phyloP scores from a whole-genome alignment of 768 basidiomycete genomes.

The Porphyrellus cyaneotinctus region DNA sequence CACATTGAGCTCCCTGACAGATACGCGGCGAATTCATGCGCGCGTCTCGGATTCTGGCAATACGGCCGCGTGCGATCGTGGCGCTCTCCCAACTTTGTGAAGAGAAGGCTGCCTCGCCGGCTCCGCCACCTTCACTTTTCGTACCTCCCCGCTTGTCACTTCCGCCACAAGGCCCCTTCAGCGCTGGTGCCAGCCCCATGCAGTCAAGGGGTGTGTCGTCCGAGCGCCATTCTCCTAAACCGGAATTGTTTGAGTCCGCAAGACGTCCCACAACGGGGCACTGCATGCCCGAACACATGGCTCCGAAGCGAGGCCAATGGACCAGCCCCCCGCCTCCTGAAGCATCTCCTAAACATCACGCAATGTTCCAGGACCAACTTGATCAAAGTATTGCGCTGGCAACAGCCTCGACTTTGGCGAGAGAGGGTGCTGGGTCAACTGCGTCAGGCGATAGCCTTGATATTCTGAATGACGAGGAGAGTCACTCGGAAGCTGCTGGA shows the following conservation, averaged over 20 bases:
- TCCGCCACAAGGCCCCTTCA: slow-evolving; percentile 70
- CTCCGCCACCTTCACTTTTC: slow-evolving; percentile 40
- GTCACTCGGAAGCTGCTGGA: slow-evolving; percentile 53
- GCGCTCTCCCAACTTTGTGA: slow-evolving; percentile 89
- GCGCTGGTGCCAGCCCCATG: slow-evolving; percentile 58
- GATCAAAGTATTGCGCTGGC: slow-evolving; percentile 65
- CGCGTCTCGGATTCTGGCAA: slow-evolving; percentile 78
- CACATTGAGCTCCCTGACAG: slow-evolving; percentile 39
- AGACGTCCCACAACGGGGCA: slow-evolving; percentile 30
- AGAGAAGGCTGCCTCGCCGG: slow-evolving; percentile 62
- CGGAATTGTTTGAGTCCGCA: slow-evolving; percentile 44
- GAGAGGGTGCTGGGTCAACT: slow-evolving; percentile 49
- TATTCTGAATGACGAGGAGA: slow-evolving; percentile 62
- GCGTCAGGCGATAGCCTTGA: slow-evolving; percentile 60
- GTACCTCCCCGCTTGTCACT: slow-evolving; percentile 42
- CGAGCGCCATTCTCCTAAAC: slow-evolving; percentile 51
- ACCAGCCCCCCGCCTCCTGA: slow-evolving; percentile 81
- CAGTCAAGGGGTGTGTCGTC: slow-evolving; percentile 42
- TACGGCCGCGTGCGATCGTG: slow-evolving; percentile 73
- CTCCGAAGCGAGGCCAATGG: slow-evolving; percentile 76
- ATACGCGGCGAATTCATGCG: slow-evolving; percentile 99
- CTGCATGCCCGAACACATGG: slow-evolving; percentile 67
- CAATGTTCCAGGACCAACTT: slow-evolving; percentile 63
- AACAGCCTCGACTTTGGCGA: slow-evolving; percentile 56
- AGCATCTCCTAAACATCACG: slow-evolving; percentile 62